phyloP scores from a whole-genome alignment of 805 yeast genomes.

The Kazachstania taianensis region DNA sequence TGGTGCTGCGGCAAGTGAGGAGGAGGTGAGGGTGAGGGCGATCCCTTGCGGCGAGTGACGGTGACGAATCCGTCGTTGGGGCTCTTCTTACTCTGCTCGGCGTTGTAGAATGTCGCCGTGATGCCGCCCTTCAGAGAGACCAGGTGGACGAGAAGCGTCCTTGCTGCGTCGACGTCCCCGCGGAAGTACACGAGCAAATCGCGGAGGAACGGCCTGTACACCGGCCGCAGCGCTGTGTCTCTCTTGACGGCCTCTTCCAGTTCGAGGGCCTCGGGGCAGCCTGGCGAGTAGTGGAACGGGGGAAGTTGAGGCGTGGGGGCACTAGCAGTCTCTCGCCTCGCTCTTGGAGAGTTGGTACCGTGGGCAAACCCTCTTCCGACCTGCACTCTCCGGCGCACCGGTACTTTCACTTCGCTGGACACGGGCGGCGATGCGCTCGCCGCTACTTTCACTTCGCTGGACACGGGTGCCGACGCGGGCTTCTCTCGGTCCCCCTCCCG shows the following conservation, averaged over 20 bases:
- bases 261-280: constrained; percentile 24
- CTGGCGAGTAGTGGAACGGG: constrained; percentile 2
- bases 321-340: background rate
- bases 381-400: constrained; percentile 2
- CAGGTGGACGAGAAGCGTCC: constrained; percentile 1
- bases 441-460: background rate
- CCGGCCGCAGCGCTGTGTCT: constrained; percentile 28
- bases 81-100: background rate
- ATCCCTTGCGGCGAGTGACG: background rate
- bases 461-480: background rate
- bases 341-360: background rate
- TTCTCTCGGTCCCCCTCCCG: background rate
- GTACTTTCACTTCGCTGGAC: background rate
- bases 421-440: constrained; percentile 4
- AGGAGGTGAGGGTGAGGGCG: background rate
- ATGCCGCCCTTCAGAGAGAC: constrained; percentile 1
- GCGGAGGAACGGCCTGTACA: constrained; percentile 34
- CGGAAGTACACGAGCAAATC: constrained; percentile 33
- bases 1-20: too few species aligned
- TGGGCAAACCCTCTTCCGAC: constrained; percentile 3
- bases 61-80: background rate
- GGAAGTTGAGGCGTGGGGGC: background rate
- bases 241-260: constrained; percentile 27
- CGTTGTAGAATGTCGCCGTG: constrained; percentile 1
- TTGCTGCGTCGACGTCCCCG: constrained; percentile 30